Conservation (phyloP, 2,329 filamentous ascomycete species). For the Aureobasidium sp. region DNA sequence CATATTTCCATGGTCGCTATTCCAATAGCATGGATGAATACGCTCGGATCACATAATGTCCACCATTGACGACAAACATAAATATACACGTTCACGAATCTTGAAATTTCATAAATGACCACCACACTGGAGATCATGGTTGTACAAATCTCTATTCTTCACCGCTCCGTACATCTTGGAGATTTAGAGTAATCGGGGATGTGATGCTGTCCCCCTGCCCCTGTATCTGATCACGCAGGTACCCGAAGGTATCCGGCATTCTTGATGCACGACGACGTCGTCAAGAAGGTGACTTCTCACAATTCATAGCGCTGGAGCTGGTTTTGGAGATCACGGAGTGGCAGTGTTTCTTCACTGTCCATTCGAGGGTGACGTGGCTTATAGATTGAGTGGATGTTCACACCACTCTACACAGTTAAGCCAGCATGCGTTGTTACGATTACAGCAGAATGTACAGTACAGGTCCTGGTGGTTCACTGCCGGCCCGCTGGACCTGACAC, state of each 20-base stretch:
- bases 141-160: constrained; percentile 1
- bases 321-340: not conserved
- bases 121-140: not conserved
- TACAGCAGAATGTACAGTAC: not conserved
- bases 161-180: not conserved
- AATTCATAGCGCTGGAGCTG: not conserved
- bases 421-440: not conserved
- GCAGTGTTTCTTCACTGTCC: not conserved
- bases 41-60: constrained; percentile 12
- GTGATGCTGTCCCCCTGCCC: not conserved
- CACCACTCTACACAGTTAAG: not conserved
- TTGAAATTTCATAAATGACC: not conserved
- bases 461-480: not conserved
- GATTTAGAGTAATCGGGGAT: not conserved
- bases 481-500: not conserved
- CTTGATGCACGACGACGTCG: not conserved
- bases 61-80: not conserved
- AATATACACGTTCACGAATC: not conserved
- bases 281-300: not conserved
- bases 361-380: not conserved
- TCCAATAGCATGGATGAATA: not conserved
- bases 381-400: not conserved
- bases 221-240: constrained; percentile 5
- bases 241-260: not conserved
- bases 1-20: not conserved